A percentile compares a stretch with the other conserved stretches of the same genome.
These are phyloP conservation scores for Dryadomyces sulphureus DNA, from an alignment of 2,329 filamentous ascomycete genomes.

Conservation along the genomic window DNA sequence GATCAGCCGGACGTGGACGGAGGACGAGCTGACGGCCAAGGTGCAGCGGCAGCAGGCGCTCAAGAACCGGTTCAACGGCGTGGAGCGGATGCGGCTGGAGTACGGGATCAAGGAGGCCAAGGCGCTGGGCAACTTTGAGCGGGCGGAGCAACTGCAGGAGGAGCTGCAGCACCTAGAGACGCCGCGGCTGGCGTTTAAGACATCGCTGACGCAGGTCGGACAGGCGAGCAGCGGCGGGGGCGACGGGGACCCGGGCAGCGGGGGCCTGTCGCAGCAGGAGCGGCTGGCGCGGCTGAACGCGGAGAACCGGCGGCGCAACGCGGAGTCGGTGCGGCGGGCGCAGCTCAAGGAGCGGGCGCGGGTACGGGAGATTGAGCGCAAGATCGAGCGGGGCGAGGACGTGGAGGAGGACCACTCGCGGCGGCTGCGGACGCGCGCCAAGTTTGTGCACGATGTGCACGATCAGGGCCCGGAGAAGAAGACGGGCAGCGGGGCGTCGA, in stretches of 20 bases:
- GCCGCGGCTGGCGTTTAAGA: slow-evolving; percentile 61
- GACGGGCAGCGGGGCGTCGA: slow-evolving; percentile 27
- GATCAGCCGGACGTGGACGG: slow-evolving; percentile 68
- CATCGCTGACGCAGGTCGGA: slow-evolving; percentile 33
- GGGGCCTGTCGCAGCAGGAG: slow-evolving; percentile 52
- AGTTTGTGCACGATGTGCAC: slow-evolving; percentile 51
- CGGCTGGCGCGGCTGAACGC: slow-evolving; percentile 71
- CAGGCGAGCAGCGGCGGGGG: slow-evolving; percentile 21
- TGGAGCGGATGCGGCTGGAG: slow-evolving; percentile 53
- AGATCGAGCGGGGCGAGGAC: slow-evolving; percentile 47
- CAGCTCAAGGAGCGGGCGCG: slow-evolving; percentile 66
- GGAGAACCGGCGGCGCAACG: slow-evolving; percentile 70
- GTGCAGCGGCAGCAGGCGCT: slow-evolving; percentile 56
- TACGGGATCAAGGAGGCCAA: slow-evolving; percentile 53
- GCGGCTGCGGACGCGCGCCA: slow-evolving; percentile 51
- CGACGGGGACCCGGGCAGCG: slow-evolving; percentile 20
- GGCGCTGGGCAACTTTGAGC: slow-evolving; percentile 45
- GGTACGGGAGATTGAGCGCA: slow-evolving; percentile 43
- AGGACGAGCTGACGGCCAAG: slow-evolving; percentile 67
- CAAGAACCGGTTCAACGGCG: slow-evolving; percentile 48
- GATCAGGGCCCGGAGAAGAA: slow-evolving; percentile 30
- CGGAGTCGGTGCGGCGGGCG: slow-evolving; percentile 81
- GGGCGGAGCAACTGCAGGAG: slow-evolving; percentile 37
- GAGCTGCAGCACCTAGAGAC: slow-evolving; percentile 48
- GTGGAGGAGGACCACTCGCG: slow-evolving; percentile 43